Conservation (phyloP, 345 rosid species). For the Carallia pectinifolia region DNA sequence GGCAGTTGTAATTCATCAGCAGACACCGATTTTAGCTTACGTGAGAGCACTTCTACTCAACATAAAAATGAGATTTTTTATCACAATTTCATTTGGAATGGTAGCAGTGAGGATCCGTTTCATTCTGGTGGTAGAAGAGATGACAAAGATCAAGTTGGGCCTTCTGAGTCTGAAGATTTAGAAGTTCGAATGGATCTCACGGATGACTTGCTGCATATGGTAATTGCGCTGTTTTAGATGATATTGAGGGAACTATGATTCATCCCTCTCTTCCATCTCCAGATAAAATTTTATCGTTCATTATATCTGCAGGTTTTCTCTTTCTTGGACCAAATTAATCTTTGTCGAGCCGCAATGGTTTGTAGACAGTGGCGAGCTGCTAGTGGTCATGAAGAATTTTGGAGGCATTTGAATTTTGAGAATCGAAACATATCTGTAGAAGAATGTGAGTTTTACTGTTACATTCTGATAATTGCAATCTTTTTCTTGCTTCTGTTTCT, state of each 20-base stretch:
- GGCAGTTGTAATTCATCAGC: conserved; percentile 35
- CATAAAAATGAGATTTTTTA: conserved; percentile 43
- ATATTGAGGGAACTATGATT: not conserved
- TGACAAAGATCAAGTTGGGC: conserved; percentile 40
- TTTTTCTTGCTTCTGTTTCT: conserved; percentile 37
- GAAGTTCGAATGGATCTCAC: conserved; percentile 89
- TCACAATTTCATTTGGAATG: conserved; percentile 63
- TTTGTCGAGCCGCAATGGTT: conserved; percentile 83
- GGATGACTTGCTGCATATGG: conserved; percentile 92
- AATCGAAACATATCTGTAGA: conserved; percentile 67
- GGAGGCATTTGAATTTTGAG: conserved; percentile 92
- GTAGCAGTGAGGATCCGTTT: conserved; percentile 37
- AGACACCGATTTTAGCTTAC: conserved; percentile 35
- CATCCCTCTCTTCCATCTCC: not conserved
- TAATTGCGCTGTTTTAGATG: conserved; percentile 20
- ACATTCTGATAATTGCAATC: not conserved
- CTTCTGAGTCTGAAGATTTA: conserved; percentile 46
- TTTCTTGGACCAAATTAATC: conserved; percentile 67
- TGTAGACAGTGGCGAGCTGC: conserved; percentile 95
- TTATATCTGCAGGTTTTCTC: conserved; percentile 65
- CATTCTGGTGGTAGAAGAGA: conserved; percentile 41
- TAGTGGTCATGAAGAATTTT: conserved; percentile 92
- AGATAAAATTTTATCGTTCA: not conserved
- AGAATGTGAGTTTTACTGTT: conserved; percentile 67
- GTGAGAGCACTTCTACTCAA: conserved; percentile 31